Base-by-base conservation (phyloP, 768 basidiomycete species). In the Boletus speciosus region DNA sequence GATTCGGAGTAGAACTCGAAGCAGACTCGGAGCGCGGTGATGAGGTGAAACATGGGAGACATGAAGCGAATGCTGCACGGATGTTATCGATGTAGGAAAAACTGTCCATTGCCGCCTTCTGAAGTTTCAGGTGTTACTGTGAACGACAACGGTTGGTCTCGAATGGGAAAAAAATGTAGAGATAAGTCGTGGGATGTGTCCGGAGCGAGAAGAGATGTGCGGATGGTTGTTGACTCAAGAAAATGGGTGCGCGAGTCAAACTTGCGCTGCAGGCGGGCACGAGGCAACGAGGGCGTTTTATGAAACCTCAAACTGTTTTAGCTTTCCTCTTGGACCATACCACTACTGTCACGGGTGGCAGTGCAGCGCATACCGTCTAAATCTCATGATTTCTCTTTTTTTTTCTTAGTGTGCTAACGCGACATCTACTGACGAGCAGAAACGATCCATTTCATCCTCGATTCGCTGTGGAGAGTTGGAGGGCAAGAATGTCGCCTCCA, bases 61-160 rank as follows among this genome's bases (percentile, higher is more conserved):
- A 88, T 23, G 84, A 76, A 44, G 75, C 72, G 54, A 86, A 64
- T 15, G 80, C 82, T 35, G 84, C 82, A 39, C 79, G 78, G 50
- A 85, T 47, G 41, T 72, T 78, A 61, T 88, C 87, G 10, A 78
- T 74, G 80, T 83, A 88, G 19, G 86, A 86, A 62, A 82, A 81
- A 16, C 45, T 57, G 47, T 69, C 78, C 77, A 80, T 77, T 27
- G 57, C 37, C 42, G 52, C 46, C 53, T 19, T 47, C 37, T 29
- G 43, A 31, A 6, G 25, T 6, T 27, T 27, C 3, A 4, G 1
- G 19, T 32, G 25, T 32, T 15, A 19, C 19, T 19, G 19, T 19
- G 19, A 6, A 43, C 3, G 19, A 21, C 29, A n/a, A 25, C 7
- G 21, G 29, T 49, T 19, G 45, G 32, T 1, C 37, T 35, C 6